Conservation (phyloP, 2,329 filamentous ascomycete genomes). For the Alternaria consortialis region DNA sequence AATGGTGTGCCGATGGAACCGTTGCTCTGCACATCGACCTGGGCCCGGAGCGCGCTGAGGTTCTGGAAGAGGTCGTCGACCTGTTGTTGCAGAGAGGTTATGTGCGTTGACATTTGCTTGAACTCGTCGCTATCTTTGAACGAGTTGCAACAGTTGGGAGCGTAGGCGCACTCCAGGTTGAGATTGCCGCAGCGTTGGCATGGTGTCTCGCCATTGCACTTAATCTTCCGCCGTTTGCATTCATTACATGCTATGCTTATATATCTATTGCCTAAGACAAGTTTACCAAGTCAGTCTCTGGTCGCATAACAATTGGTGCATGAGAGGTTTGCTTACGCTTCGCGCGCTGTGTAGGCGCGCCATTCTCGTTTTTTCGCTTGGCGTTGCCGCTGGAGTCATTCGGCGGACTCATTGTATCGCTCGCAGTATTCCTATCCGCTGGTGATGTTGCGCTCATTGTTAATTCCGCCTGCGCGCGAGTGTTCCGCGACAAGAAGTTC, state of each 20-base stretch:
- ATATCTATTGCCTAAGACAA: conserved; percentile 57
- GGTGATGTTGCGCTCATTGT: conserved; percentile 26
- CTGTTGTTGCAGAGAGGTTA: conserved; percentile 81
- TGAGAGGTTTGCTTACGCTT: conserved; percentile 56
- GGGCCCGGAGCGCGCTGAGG: conserved; percentile 71
- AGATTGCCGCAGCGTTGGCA: conserved; percentile 73
- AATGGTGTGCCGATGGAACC: conserved; percentile 43
- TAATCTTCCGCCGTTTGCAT: conserved; percentile 73
- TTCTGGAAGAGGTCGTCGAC: conserved; percentile 79
- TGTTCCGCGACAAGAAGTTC: conserved; percentile 20
- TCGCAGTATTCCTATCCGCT: conserved; percentile 34
- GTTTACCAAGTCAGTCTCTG: neutral
- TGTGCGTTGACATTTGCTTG: conserved; percentile 78
- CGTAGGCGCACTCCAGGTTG: conserved; percentile 70
- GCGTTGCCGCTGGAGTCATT: conserved; percentile 32
- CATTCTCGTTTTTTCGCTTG: conserved; percentile 58
- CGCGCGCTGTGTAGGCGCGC: conserved; percentile 57
- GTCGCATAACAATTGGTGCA: neutral
- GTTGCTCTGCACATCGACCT: conserved; percentile 50
- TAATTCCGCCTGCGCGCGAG: conserved; percentile 14
- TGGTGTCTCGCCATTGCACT: conserved; percentile 71
- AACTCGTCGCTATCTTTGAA: conserved; percentile 91
- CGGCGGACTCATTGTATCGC: conserved; percentile 46
- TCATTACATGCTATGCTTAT: conserved; percentile 74
- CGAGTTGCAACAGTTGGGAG: conserved; percentile 76